phyloP scores from a whole-genome alignment of 1,284 basidiomycete species.

The Malassezia globosa region DNA sequence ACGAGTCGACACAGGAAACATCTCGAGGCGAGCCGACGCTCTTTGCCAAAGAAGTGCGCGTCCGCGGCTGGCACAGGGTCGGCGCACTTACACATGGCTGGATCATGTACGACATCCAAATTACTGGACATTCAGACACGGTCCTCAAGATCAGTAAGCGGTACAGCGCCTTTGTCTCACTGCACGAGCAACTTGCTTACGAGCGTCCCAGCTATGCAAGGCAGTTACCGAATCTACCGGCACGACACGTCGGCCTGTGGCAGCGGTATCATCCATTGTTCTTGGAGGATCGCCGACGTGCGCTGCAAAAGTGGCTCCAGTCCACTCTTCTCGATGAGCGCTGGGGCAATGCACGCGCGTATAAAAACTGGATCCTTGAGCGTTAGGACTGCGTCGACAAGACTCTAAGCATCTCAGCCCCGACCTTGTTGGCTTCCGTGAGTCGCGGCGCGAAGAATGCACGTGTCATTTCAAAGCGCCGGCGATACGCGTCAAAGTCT shows the following conservation, averaged over 20 bases:
- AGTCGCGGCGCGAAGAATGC: constrained; percentile 77
- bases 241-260: constrained; percentile 23
- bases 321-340: constrained; percentile 24
- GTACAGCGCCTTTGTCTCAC: constrained; percentile 5
- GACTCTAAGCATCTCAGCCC: constrained; percentile 80
- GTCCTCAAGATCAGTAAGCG: constrained; percentile 3
- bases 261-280: constrained; percentile 34
- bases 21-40: not conserved
- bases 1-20: not conserved
- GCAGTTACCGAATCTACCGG: constrained; percentile 26
- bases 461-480: constrained; percentile 66
- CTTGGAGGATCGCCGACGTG: constrained; percentile 30
- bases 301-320: constrained; percentile 35
- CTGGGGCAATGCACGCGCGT: constrained; percentile 25
- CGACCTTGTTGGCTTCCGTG: constrained; percentile 69
- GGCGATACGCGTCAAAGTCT: constrained; percentile 74
- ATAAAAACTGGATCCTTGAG: constrained; percentile 29
- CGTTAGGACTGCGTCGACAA: constrained; percentile 13
- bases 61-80: constrained; percentile 35
- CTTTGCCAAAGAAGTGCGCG: constrained; percentile 12
- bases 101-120: constrained; percentile 33
- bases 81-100: constrained; percentile 31
- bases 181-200: not conserved
- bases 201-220: constrained; percentile 18
- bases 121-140: constrained; percentile 21